These are phyloP conservation scores for Blastobotrys robertii DNA, from an alignment of 805 yeast species.

Conservation along the genomic window DNA sequence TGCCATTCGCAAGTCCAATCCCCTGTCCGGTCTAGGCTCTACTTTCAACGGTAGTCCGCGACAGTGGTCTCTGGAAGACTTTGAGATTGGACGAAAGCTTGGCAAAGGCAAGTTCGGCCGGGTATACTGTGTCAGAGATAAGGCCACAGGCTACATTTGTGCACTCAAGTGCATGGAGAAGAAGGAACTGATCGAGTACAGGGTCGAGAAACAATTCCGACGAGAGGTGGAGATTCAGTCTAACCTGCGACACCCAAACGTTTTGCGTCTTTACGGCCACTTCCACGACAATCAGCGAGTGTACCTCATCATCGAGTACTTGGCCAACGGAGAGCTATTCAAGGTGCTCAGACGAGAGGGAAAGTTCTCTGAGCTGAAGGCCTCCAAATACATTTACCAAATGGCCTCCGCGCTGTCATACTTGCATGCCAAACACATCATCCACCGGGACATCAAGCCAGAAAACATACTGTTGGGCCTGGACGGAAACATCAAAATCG, in stretches of 20 bases:
- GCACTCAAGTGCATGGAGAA: conserved; percentile 91
- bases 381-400: conserved; percentile 64
- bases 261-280: conserved; percentile 74
- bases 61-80: conserved; percentile 45
- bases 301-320: conserved; percentile 75
- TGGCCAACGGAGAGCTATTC: conserved; percentile 80
- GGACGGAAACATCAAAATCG: conserved; percentile 67
- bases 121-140: conserved; percentile 82
- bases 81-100: conserved; percentile 76
- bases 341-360: conserved; percentile 55
- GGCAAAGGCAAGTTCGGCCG: conserved; percentile 94
- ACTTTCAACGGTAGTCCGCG: conserved; percentile 7
- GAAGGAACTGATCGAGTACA: conserved; percentile 60
- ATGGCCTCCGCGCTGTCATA: conserved; percentile 72
- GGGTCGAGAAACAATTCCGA: conserved; percentile 75
- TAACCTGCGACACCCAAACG: conserved; percentile 60
- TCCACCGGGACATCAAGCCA: conserved; percentile 91
- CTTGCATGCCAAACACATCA: conserved; percentile 68
- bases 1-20: conserved; percentile 13
- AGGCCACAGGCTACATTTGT: conserved; percentile 63
- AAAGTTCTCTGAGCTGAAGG: conserved; percentile 61
- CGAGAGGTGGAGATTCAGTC: conserved; percentile 91
- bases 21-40: conserved; percentile 14
- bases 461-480: conserved; percentile 78
- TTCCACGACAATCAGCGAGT: conserved; percentile 76